Percentiles rank a stretch among this genome's conserved stretches.
phyloP scores from a whole-genome alignment of 2,329 filamentous ascomycete species.

The Fusarium oligoseptatum region DNA sequence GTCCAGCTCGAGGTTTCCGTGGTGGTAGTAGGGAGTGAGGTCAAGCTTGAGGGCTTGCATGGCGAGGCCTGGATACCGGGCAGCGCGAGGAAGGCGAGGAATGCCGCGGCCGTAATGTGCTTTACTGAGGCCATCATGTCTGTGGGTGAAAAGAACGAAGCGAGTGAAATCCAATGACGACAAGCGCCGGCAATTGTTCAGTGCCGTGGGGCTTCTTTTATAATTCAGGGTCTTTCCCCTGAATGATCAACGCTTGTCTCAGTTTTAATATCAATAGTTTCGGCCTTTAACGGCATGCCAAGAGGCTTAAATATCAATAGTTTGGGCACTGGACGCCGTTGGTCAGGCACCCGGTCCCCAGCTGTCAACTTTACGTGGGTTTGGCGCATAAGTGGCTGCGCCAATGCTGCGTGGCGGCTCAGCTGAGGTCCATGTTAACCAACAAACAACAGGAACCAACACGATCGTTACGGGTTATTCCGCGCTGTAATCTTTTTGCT shows the following conservation, averaged over 20 bases:
- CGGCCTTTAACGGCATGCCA: neutral
- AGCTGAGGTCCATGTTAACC: neutral
- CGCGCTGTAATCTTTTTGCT: neutral
- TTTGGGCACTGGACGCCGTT: neutral
- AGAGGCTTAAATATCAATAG: neutral
- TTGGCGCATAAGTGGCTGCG: neutral
- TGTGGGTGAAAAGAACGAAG: neutral
- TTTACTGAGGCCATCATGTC: neutral
- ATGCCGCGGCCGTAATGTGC: neutral
- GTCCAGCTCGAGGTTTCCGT: neutral
- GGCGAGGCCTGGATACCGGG: neutral
- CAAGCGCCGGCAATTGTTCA: neutral
- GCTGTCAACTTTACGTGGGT: neutral
- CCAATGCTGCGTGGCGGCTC: neutral
- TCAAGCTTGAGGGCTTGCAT: neutral
- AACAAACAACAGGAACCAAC: neutral
- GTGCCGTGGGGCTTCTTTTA: neutral
- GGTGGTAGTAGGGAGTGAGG: neutral
- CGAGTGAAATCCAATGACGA: neutral
- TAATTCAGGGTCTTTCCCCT: neutral
- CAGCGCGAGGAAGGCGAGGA: neutral
- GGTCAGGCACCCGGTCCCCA: neutral
- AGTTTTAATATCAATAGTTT: neutral
- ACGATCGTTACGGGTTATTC: neutral
- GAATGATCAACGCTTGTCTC: neutral